phyloP scores from a whole-genome alignment of 2,329 filamentous ascomycete species.

The Aspergillus amoenus region DNA sequence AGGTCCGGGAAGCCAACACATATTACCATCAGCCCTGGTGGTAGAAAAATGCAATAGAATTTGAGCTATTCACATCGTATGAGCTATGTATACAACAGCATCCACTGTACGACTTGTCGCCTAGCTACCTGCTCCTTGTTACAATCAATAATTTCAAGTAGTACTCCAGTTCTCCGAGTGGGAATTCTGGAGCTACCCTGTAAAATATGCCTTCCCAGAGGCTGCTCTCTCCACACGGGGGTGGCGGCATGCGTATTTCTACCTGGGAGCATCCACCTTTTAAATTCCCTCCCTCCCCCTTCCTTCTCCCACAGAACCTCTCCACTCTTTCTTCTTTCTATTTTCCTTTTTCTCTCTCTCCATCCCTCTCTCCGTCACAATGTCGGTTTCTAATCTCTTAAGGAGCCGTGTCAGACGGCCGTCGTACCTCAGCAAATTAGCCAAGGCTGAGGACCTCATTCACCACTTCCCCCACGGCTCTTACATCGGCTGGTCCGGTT shows the following conservation, averaged over 20 bases:
- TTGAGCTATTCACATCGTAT: not conserved
- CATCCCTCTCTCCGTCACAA: conserved; percentile 21
- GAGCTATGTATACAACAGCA: not conserved
- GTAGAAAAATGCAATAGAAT: not conserved
- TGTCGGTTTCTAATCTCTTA: conserved; percentile 69
- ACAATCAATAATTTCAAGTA: not conserved
- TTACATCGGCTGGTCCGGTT: conserved; percentile 90
- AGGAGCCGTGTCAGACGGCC: conserved; percentile 73
- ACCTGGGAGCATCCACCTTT: conserved; percentile 8
- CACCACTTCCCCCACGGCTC: conserved; percentile 77
- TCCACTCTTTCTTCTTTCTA: conserved; percentile 15
- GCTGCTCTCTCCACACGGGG: conserved; percentile 16
- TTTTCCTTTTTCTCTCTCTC: conserved; percentile 10
- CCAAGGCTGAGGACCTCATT: conserved; percentile 75
- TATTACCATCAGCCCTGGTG: not conserved
- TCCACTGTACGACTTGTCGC: not conserved
- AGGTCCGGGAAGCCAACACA: not conserved
- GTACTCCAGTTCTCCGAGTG: not conserved
- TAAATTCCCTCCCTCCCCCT: conserved; percentile 7
- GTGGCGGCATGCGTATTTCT: conserved; percentile 20
- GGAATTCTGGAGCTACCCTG: not conserved
- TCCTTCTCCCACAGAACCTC: conserved; percentile 7
- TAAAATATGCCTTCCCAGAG: not conserved
- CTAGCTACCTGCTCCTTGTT: not conserved
- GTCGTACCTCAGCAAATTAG: conserved; percentile 76